Percentiles rank a stretch among this genome's conserved stretches.
phyloP scores from a whole-genome alignment of 1,139 yeast genomes.

The Eremothecium gossypii region DNA sequence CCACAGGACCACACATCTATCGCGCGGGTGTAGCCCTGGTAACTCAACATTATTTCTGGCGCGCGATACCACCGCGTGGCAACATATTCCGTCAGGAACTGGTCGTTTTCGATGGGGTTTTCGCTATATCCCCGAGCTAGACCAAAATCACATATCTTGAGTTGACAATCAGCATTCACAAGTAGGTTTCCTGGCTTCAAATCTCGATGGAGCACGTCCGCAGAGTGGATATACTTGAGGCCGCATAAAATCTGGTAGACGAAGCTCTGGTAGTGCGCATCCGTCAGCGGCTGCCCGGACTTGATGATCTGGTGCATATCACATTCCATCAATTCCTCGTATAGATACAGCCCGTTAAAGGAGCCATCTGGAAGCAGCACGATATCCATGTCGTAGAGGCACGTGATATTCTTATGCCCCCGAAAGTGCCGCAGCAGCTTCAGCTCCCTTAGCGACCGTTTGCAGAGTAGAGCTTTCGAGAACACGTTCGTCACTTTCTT shows the following conservation, averaged over 20 bases:
- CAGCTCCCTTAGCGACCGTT: constrained; percentile 81
- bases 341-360: constrained; percentile 84
- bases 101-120: constrained; percentile 78
- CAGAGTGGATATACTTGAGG: constrained; percentile 86
- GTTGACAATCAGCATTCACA: constrained; percentile 92
- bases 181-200: constrained; percentile 87
- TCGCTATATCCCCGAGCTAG: constrained; percentile 89
- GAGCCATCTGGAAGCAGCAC: constrained; percentile 43
- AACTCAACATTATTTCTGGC: constrained; percentile 91
- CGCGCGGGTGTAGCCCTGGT: constrained; percentile 89
- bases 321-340: constrained; percentile 96
- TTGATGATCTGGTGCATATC: constrained; percentile 96
- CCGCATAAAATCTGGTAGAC: constrained; percentile 91
- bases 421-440: constrained; percentile 83
- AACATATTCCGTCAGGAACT: constrained; percentile 90
- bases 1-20: constrained; percentile 98
- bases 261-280: constrained; percentile 89
- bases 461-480: constrained; percentile 77
- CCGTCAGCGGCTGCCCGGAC: constrained; percentile 89
- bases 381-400: constrained; percentile 87
- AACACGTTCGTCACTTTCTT: constrained; percentile 91
- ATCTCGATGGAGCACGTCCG: constrained; percentile 91
- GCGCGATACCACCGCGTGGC: constrained; percentile 99
- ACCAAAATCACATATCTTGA: constrained; percentile 95
- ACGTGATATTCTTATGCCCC: constrained; percentile 88